phyloP scores from a whole-genome alignment of 495 filamentous ascomycete species.

The Lasiosphaeria hispida region DNA sequence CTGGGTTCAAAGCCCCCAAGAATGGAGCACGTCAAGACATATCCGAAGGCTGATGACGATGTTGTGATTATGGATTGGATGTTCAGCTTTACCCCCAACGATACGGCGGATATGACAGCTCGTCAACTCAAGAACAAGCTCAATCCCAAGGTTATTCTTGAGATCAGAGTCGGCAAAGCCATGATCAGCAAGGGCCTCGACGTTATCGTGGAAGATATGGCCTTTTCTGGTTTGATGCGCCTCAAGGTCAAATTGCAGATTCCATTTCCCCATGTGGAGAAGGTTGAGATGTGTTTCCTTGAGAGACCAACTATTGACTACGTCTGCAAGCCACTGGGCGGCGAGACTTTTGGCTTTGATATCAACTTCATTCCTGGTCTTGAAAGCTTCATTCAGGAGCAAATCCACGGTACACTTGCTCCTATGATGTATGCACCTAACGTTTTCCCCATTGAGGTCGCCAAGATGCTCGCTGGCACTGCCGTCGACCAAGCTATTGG shows the following conservation, averaged over 20 bases:
- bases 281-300: conserved; percentile 86
- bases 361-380: conserved; percentile 98
- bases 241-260: conserved; percentile 97
- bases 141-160: conserved; percentile 94
- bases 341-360: conserved; percentile 92
- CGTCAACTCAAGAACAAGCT: conserved; percentile 90
- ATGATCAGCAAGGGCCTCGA: conserved; percentile 94
- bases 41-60: conserved; percentile 93
- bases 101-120: conserved; percentile 84
- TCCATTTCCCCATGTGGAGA: conserved; percentile 91
- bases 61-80: conserved; percentile 99
- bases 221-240: conserved; percentile 89
- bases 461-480: conserved; percentile 96
- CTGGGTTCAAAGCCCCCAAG: conserved; percentile 93
- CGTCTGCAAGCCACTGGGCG: conserved; percentile 94
- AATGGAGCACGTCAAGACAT: conserved; percentile 96
- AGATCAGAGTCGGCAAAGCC: conserved; percentile 89
- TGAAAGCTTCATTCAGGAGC: conserved; percentile 89
- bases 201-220: conserved; percentile 97
- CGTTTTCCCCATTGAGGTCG: conserved; percentile 96
- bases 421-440: conserved; percentile 98
- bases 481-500: conserved; percentile 95
- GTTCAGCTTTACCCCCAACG: conserved; percentile 97
- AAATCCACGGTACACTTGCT: conserved; percentile 85
- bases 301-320: conserved; percentile 77